Evolutionary conservation across 352 stramenopile genomes (phyloP).

Genomic region (Phytophthora rubi): DNA sequence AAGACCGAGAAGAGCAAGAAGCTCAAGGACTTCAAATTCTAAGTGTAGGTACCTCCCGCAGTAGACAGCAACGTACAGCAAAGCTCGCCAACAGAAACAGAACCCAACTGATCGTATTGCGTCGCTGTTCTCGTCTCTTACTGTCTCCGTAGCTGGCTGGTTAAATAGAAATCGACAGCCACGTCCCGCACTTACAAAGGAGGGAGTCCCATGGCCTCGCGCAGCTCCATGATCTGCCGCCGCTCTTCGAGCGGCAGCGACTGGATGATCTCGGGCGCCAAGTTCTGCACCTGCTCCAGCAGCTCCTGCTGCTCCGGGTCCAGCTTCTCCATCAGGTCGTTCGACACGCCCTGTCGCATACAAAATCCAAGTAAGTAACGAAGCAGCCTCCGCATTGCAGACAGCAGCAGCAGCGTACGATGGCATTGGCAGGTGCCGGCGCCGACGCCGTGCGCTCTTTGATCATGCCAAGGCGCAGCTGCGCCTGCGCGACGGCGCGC

Average conservation of each 20-base stretch:
- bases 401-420: slow-evolving; percentile 33
- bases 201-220: slow-evolving; percentile 77
- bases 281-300: slow-evolving; percentile 82
- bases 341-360: slow-evolving; percentile 55
- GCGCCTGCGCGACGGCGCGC: slow-evolving; percentile 69
- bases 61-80: slow-evolving; percentile 31
- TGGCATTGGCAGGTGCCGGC: slow-evolving; percentile 51
- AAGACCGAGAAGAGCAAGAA: slow-evolving; percentile 86
- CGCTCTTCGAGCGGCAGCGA: slow-evolving; percentile 72
- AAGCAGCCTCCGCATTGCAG: background rate
- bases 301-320: slow-evolving; percentile 82
- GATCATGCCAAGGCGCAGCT: slow-evolving; percentile 79
- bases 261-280: slow-evolving; percentile 83
- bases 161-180: slow-evolving; percentile 30
- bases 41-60: slow-evolving; percentile 33
- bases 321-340: slow-evolving; percentile 69
- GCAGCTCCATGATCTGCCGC: slow-evolving; percentile 85
- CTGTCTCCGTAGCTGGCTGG: slow-evolving; percentile 2
- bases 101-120: slow-evolving; percentile 10
- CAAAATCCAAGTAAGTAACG: slow-evolving; percentile 2
- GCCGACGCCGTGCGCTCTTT: slow-evolving; percentile 51
- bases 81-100: slow-evolving; percentile 8
- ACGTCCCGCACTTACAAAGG: slow-evolving; percentile 41
- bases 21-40: slow-evolving; percentile 90
- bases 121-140: background rate